phyloP scores from a whole-genome alignment of 2,329 filamentous ascomycete species.

The Cytospora mali region DNA sequence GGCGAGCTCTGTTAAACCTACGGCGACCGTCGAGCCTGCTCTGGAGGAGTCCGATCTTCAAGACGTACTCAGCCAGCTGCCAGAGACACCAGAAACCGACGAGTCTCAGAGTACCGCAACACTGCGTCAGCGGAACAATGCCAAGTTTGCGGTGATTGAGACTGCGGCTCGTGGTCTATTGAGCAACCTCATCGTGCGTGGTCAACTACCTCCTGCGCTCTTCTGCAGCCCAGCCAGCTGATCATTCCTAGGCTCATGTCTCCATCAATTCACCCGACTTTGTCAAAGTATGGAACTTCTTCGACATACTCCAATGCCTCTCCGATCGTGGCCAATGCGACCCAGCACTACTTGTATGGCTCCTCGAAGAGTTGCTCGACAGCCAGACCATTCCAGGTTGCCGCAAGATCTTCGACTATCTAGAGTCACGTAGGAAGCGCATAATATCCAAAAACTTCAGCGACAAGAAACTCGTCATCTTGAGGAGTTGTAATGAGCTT shows the following conservation, averaged over 20 bases:
- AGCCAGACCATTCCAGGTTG: conserved; percentile 94
- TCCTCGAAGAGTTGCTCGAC: conserved; percentile 93
- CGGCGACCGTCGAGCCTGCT: conserved; percentile 69
- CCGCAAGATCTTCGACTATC: conserved; percentile 87
- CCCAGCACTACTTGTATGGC: conserved; percentile 80
- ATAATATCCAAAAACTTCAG: conserved; percentile 81
- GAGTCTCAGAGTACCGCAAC: conserved; percentile 38
- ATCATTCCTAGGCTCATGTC: conserved; percentile 63
- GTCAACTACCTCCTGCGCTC: conserved; percentile 4
- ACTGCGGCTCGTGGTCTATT: conserved; percentile 82
- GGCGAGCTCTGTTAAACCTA: conserved; percentile 61
- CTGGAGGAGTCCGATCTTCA: conserved; percentile 70
- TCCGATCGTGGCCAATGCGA: conserved; percentile 81
- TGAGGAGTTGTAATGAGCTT: conserved; percentile 94
- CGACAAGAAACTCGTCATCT: conserved; percentile 83
- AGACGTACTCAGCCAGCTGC: conserved; percentile 46
- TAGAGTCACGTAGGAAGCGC: conserved; percentile 88
- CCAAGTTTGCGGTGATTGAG: conserved; percentile 74
- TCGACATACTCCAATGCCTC: conserved; percentile 87
- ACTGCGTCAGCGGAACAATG: conserved; percentile 39
- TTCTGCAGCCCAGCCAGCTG: conserved; percentile 37
- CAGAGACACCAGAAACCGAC: conserved; percentile 36
- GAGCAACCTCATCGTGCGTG: conserved; percentile 73
- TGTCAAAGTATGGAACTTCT: conserved; percentile 85
- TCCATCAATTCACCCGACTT: conserved; percentile 78